A percentile compares a stretch with the other conserved stretches of the same genome.
phyloP scores from a whole-genome alignment of 2,329 filamentous ascomycete species.

The Calonectria pseudoturangicola region DNA sequence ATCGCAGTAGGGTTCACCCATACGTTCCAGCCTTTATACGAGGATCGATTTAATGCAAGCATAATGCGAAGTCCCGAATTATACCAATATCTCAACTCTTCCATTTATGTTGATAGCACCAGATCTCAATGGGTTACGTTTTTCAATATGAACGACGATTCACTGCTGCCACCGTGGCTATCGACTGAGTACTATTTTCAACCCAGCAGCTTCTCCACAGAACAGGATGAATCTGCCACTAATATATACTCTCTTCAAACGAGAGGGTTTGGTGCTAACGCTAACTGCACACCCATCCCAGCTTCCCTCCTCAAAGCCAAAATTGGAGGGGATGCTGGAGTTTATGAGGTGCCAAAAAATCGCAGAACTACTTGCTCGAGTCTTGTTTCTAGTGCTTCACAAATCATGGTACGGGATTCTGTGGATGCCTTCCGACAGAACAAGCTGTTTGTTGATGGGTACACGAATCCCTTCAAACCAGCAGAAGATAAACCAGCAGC shows the following conservation, averaged over 20 bases:
- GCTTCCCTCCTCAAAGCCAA: not conserved
- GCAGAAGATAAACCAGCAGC: too few relatives aligned
- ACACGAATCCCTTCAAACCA: too few relatives aligned
- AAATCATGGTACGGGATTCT: not conserved
- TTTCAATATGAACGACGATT: not conserved
- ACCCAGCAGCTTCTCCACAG: not conserved
- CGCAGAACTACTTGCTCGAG: not conserved
- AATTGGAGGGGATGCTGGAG: not conserved
- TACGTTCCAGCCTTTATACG: not conserved
- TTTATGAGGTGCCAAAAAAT: not conserved
- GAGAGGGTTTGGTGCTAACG: slow-evolving; percentile 1
- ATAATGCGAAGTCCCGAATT: not conserved
- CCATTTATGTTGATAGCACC: not conserved
- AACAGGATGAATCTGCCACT: not conserved
- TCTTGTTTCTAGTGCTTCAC: not conserved
- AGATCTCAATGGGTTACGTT: not conserved
- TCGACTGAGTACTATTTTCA: slow-evolving; percentile 21
- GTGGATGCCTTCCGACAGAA: too few relatives aligned
- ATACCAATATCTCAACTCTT: not conserved
- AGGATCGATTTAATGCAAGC: not conserved
- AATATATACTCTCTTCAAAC: slow-evolving; percentile 7
- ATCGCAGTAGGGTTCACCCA: not conserved
- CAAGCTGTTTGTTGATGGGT: too few relatives aligned
- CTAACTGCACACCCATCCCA: slow-evolving; percentile 3
- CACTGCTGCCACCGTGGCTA: slow-evolving; percentile 6